These are phyloP conservation scores for Clitoria ternatea DNA, from an alignment of 306 rosid genomes.

Conservation along the genomic window DNA sequence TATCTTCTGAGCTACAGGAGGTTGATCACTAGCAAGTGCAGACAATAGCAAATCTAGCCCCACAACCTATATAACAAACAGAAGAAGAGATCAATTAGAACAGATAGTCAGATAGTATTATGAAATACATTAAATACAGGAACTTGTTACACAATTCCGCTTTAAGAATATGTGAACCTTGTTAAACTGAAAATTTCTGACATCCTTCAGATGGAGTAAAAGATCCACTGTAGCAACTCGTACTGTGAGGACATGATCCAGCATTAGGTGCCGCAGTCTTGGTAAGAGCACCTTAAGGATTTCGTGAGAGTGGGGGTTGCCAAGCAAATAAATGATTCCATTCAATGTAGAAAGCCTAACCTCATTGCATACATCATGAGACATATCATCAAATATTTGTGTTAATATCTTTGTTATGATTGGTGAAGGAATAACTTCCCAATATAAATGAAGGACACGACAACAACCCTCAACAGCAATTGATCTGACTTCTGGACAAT, in stretches of 20 bases:
- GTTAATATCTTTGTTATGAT: conserved; percentile 69
- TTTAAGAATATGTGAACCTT: conserved; percentile 43
- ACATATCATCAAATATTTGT: conserved; percentile 65
- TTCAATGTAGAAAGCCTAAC: conserved; percentile 77
- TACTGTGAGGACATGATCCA: conserved; percentile 50
- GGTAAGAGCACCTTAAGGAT: conserved; percentile 85
- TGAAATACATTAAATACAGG: conserved; percentile 10
- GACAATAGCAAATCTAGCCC: conserved; percentile 59
- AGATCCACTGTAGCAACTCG: conserved; percentile 67
- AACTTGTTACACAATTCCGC: not conserved
- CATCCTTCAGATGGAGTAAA: conserved; percentile 59
- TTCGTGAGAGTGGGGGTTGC: conserved; percentile 82
- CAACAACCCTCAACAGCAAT: conserved; percentile 93
- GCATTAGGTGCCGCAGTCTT: conserved; percentile 71
- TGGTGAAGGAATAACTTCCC: conserved; percentile 87
- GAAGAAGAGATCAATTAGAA: conserved; percentile 12
- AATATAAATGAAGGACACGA: conserved; percentile 74
- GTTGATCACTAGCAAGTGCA: conserved; percentile 63
- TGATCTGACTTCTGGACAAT: conserved; percentile 70
- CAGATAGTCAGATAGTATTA: not conserved
- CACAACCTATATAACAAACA: conserved; percentile 55
- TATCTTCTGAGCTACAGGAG: conserved; percentile 76
- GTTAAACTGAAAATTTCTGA: conserved; percentile 73
- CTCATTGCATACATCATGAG: conserved; percentile 65
- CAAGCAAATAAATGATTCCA: conserved; percentile 74